Evolutionary conservation across 1,284 basidiomycete genomes (phyloP).

Genomic region (Fomes fomentarius): DNA sequence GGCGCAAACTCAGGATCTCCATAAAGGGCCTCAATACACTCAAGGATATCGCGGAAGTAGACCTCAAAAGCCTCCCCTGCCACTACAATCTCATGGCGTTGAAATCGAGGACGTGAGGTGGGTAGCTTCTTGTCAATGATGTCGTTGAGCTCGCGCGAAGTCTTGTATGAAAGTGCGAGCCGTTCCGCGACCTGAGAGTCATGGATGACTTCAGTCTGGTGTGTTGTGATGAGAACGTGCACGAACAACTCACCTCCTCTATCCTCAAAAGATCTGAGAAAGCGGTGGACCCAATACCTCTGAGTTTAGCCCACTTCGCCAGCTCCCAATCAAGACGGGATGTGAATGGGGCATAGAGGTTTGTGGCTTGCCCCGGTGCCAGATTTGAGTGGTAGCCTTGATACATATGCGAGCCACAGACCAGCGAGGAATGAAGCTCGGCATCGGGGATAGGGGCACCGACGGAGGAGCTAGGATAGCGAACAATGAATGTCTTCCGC

Average conservation of each 20-base stretch:
- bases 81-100: conserved; percentile 22
- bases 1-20: conserved; percentile 2
- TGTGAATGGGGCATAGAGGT: conserved; percentile 15
- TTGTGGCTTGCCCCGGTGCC: neutral
- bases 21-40: neutral
- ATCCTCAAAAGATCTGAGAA: conserved; percentile 24
- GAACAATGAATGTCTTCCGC: neutral
- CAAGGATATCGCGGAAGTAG: conserved; percentile 30
- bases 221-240: neutral
- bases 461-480: neutral
- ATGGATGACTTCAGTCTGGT: neutral
- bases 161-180: conserved; percentile 35
- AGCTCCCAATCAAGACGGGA: conserved; percentile 24
- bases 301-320: conserved; percentile 25
- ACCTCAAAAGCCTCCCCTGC: conserved; percentile 28
- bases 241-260: conserved; percentile 17
- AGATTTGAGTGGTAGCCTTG: neutral
- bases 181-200: conserved; percentile 8
- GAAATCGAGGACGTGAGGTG: conserved; percentile 29
- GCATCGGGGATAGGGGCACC: neutral
- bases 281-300: conserved; percentile 18
- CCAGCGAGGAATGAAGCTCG: neutral
- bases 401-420: neutral
- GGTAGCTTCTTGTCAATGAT: conserved; percentile 33
- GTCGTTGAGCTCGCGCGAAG: conserved; percentile 31